Base-by-base conservation (phyloP, 768 basidiomycete species). In the Artomyces pyxidatus region DNA sequence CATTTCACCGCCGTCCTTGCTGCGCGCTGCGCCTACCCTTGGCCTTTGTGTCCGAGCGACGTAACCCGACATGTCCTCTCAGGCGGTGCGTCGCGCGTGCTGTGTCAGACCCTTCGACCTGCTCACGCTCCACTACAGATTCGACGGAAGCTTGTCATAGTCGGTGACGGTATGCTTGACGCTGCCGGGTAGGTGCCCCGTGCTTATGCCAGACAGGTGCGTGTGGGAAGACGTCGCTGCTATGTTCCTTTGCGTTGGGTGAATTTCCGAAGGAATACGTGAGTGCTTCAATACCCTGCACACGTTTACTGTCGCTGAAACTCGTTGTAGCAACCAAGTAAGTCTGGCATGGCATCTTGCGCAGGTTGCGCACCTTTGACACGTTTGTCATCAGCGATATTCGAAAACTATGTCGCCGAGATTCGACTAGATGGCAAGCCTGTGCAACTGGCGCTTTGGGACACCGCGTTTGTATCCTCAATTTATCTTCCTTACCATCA, bases 341-440 rank as follows among this genome's bases (percentile, higher is more conserved):
- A 55, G 67, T 67, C 22, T 17, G 12, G 32, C 32, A 14, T n/a
- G n/a, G n/a, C n/a, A n/a, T n/a, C n/a, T n/a, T n/a, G n/a, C n/a
- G n/a, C n/a, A n/a, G n/a, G n/a, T n/a, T 39, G 28, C 45, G 37
- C 44, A 46, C 42, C 22, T 27, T 49, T 27, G 42, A 40, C 37
- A 21, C 37, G 48, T 47, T 37, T 35, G 28, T 21, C 6, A 52
- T 32, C 65, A 94, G 93, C 93, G 57, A 87, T 97, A 44, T 97
- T 97, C 61, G 94, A 97, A 68, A 99, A 98, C 63, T 97, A 95
- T 69, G 95, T 98, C 56, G 95, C 96, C 41, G 96, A 99, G 74
- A 97, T 99, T 61, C 76, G 91, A 58, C 74, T 99, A 46, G 96
- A 99, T 67, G 93, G 93, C 57, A 98, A 98, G 68, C 90, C 94